These are phyloP conservation scores for Alnus rubra DNA, from an alignment of 306 rosid species.

Conservation along the genomic window DNA sequence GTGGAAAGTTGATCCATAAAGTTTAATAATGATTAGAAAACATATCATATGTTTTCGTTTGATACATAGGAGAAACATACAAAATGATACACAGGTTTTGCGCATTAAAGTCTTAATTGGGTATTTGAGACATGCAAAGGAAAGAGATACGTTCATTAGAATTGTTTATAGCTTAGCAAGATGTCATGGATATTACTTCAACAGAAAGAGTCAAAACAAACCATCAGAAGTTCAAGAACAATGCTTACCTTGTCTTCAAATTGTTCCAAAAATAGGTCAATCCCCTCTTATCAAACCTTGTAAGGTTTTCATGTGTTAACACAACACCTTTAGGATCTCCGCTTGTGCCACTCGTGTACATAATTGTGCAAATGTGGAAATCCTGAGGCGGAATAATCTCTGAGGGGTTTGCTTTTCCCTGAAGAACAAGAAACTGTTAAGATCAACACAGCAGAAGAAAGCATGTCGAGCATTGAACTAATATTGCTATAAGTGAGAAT, in stretches of 20 bases:
- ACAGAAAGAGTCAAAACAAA: conserved; percentile 3
- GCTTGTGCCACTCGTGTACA: conserved; percentile 93
- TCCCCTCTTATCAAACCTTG: conserved; percentile 59
- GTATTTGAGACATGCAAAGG: conserved; percentile 2
- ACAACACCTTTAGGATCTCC: conserved; percentile 91
- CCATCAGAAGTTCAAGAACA: conserved; percentile 7
- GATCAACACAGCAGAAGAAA: background rate
- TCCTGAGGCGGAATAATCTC: conserved; percentile 53
- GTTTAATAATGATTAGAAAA: background rate
- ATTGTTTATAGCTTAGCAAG: conserved; percentile 6
- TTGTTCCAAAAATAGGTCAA: conserved; percentile 74
- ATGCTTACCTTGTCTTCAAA: conserved; percentile 75
- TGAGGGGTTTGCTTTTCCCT: conserved; percentile 75
- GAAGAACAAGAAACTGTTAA: conserved; percentile 16
- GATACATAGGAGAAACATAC: background rate
- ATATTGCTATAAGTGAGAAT: background rate
- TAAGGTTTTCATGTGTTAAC: conserved; percentile 63
- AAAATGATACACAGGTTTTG: background rate
- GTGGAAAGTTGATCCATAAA: background rate
- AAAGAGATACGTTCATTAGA: background rate
- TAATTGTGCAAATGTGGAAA: conserved; percentile 55
- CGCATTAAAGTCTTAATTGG: background rate
- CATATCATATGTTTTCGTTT: background rate
- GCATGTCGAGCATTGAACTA: background rate
- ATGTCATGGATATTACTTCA: background rate